Base-by-base conservation (phyloP, 2,329 filamentous ascomycete genomes). In the Nectriaceae sp. region DNA sequence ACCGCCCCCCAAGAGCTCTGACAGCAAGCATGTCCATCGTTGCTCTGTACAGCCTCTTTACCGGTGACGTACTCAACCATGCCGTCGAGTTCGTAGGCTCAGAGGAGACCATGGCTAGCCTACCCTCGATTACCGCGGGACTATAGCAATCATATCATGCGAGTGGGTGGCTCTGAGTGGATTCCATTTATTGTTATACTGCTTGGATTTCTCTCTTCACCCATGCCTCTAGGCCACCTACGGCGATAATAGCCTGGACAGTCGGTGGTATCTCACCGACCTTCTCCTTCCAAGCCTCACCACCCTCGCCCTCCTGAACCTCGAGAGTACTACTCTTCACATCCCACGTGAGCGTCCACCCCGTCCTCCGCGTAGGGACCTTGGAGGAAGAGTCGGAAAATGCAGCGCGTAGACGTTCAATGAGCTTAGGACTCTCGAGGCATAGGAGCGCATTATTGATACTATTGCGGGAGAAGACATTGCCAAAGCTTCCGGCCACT, bases 11-110 rank as follows among this genome's bases (percentile, higher is more conserved):
- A 2, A 91, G 91, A 24, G 90, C 95, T 2, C 90, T n/a, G n/a
- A 33, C 2, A 91, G 47, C 2, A 50, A 53, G 19, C 47, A 50
- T 5, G 50, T 53, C 2, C 24, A 53, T 53, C 19, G 3, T 53
- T 20, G 89, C 90, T 1, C 78, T 97, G 1, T 95, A 90, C 59
- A 89, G 89, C 1, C 72, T 96, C 0, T 95, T 97, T 75, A 88
- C 88, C 70, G 83, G 88, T 45, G 87, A 90, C 58, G 93, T 97
- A 0, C 77, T 97, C 11, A 97, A 97, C 71, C 90, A 96, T 65
- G 84, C 84, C 5, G 85, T 97, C 51, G 93, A 97, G 64, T 96
- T 97, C 62, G 84, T 83, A 0, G 93, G 92, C 13, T 84, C 85
- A 0, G 84, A 90, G 54, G 78, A 91, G 65, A 96, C 91, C 0